Evolutionary conservation across 176 grass and related monocot genomes (phyloP).

Genomic region (Thalia dealbata): DNA sequence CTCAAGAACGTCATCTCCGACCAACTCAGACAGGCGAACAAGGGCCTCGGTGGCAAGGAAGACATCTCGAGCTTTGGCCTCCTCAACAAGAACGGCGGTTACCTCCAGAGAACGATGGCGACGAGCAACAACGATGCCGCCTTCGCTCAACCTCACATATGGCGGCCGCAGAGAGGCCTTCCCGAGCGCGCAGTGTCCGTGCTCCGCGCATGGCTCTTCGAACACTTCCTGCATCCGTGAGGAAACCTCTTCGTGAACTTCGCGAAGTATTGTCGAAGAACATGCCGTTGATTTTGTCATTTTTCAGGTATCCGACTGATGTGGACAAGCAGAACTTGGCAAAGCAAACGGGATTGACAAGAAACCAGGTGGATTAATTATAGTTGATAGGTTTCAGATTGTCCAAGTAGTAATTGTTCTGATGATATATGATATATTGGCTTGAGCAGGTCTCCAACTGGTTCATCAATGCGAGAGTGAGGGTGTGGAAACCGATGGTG

Average conservation of each 20-base stretch:
- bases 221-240: slow-evolving; percentile 40
- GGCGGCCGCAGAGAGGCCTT: slow-evolving; percentile 69
- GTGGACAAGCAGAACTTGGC: slow-evolving; percentile 16
- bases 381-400: no score
- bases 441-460: slow-evolving; percentile 78
- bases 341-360: slow-evolving; percentile 10
- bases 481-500: slow-evolving; percentile 97
- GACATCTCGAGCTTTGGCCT: slow-evolving; percentile 46
- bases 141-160: slow-evolving; percentile 67
- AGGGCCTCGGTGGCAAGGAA: slow-evolving; percentile 15
- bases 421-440: not conserved
- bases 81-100: slow-evolving; percentile 22
- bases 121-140: not conserved
- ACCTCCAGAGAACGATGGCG: slow-evolving; percentile 28
- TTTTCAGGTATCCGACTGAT: slow-evolving; percentile 15
- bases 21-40: slow-evolving; percentile 4
- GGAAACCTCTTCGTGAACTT: not conserved
- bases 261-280: not conserved
- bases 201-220: slow-evolving; percentile 76
- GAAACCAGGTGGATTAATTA: slow-evolving; percentile 5
- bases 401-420: not conserved
- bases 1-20: slow-evolving; percentile 14
- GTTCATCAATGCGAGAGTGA: slow-evolving; percentile 98
- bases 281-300: not conserved
- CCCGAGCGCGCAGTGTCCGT: slow-evolving; percentile 79